These are phyloP conservation scores for Clitopilus passeckerianus DNA, from an alignment of 768 basidiomycete species.

Conservation along the genomic window DNA sequence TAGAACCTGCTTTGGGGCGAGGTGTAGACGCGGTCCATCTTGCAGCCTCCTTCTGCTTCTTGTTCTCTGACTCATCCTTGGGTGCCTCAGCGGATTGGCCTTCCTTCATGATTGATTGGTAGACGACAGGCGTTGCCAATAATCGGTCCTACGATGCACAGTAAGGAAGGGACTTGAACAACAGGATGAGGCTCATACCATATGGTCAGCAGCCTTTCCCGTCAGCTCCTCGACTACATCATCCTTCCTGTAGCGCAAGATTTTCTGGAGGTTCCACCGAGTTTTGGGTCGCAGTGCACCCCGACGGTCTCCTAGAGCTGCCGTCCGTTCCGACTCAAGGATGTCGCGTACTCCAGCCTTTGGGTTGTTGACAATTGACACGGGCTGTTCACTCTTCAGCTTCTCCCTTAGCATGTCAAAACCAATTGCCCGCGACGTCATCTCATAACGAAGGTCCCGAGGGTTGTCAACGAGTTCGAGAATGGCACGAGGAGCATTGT, in stretches of 20 bases:
- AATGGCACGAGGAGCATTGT: constrained; percentile 91
- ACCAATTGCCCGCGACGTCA: constrained; percentile 84
- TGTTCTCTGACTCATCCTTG: constrained; percentile 20
- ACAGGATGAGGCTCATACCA: constrained; percentile 41
- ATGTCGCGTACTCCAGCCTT: constrained; percentile 38
- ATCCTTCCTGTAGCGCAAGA: constrained; percentile 52
- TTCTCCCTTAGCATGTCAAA: constrained; percentile 69
- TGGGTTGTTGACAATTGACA: constrained; percentile 47
- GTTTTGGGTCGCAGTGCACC: constrained; percentile 58
- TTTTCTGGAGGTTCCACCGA: constrained; percentile 72
- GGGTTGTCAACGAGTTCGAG: constrained; percentile 95
- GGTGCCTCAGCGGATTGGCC: not conserved
- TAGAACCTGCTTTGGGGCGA: constrained; percentile 47
- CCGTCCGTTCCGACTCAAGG: constrained; percentile 42
- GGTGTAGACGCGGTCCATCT: constrained; percentile 14
- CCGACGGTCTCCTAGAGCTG: constrained; percentile 28
- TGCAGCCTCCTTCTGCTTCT: constrained; percentile 24
- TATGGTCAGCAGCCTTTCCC: constrained; percentile 56
- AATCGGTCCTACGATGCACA: constrained; percentile 51
- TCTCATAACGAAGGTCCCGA: constrained; percentile 80
- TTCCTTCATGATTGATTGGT: constrained; percentile 35
- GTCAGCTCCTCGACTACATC: constrained; percentile 44
- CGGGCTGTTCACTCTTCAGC: constrained; percentile 38
- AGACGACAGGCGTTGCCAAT: constrained; percentile 58
- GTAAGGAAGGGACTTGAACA: constrained; percentile 1